A percentile compares a stretch with the other conserved stretches of the same genome.
Conservation (phyloP, 805 yeast genomes). For the Candida koratica region DNA sequence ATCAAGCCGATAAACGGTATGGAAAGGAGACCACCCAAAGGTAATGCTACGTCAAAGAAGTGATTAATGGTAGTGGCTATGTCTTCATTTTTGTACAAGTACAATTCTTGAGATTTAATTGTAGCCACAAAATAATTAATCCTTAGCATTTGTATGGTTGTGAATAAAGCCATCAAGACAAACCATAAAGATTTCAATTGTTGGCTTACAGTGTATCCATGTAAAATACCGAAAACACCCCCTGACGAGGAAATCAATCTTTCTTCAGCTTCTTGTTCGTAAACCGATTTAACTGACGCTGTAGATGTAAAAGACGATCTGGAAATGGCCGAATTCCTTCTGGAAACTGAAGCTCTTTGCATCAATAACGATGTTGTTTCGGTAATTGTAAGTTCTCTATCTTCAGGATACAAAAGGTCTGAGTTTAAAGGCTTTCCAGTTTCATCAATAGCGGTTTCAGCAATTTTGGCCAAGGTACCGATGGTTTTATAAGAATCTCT, state of each 20-base stretch:
- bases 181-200: conserved; percentile 73
- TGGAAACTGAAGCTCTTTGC: conserved; percentile 26
- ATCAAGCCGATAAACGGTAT: conserved; percentile 83
- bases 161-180: conserved; percentile 67
- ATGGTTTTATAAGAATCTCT: conserved; percentile 66
- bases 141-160: conserved; percentile 85
- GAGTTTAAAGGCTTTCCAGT: conserved; percentile 55
- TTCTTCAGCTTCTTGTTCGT: conserved; percentile 63
- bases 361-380: conserved; percentile 40
- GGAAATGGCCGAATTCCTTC: conserved; percentile 32
- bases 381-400: conserved; percentile 28
- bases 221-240: conserved; percentile 76
- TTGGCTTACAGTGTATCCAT: conserved; percentile 48
- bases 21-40: conserved; percentile 81
- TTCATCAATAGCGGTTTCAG: conserved; percentile 72
- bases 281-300: conserved; percentile 52
- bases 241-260: conserved; percentile 51
- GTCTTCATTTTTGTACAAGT: conserved; percentile 47
- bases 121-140: conserved; percentile 93
- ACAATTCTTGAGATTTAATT: conserved; percentile 75
- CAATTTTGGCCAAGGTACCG: conserved; percentile 62
- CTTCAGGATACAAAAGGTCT: conserved; percentile 38
- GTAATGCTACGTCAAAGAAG: conserved; percentile 81
- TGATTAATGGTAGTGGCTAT: conserved; percentile 59
- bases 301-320: conserved; percentile 26